Conservation (phyloP, 345 rosid species). For the Populus davidiana region DNA sequence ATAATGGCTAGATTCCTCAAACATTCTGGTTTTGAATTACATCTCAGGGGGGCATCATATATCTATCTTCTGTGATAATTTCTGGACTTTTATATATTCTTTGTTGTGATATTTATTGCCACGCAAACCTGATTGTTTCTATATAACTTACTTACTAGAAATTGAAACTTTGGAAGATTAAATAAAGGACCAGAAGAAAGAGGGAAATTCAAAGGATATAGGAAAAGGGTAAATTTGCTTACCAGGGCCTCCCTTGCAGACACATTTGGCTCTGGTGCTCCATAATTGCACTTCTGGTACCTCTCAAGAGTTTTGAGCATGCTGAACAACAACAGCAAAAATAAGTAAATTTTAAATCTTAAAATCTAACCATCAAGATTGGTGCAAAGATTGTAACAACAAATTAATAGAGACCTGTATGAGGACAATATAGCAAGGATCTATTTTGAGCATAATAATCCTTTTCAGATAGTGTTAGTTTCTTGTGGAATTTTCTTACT, state of each 20-base stretch:
- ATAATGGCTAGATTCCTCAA: neutral
- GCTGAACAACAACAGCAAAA: constrained; percentile 26
- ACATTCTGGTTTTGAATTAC: neutral
- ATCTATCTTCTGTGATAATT: neutral
- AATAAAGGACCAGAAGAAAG: neutral
- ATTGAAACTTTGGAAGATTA: neutral
- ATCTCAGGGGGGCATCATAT: neutral
- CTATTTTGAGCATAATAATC: neutral
- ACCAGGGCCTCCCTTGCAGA: constrained; percentile 88
- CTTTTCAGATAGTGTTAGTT: neutral
- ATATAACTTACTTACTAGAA: neutral
- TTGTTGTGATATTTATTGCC: neutral
- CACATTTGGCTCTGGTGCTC: constrained; percentile 81
- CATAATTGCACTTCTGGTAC: constrained; percentile 95
- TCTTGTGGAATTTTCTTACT: neutral
- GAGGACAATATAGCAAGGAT: neutral
- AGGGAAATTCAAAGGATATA: neutral
- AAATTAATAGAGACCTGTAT: neutral
- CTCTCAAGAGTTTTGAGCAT: constrained; percentile 94
- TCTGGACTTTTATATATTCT: neutral
- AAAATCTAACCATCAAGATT: neutral
- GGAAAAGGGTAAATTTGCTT: constrained; percentile 9
- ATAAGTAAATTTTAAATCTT: neutral
- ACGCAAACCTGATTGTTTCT: neutral
- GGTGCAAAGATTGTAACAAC: neutral